Evolutionary conservation across 1,284 basidiomycete genomes (phyloP), one percentile per base, ranked within the genome.

Genomic region (Cryptococcus deneoformans): DNA sequence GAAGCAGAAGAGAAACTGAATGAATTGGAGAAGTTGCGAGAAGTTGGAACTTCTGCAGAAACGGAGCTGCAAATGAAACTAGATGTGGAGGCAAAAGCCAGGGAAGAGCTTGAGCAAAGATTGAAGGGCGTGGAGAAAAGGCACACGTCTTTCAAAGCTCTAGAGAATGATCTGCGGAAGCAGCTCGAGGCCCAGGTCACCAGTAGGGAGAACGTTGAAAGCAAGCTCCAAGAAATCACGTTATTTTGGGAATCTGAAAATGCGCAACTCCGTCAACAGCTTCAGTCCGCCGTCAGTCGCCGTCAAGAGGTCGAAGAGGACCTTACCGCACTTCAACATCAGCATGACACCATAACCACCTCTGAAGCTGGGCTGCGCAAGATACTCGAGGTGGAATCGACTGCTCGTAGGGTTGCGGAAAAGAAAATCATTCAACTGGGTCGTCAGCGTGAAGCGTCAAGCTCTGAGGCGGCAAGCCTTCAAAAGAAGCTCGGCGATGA

Each of bases 1-100:
- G 37, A 36, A 20, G 40, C 46, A 1, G 63, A 62, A 38, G 43
- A 46, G n/a, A 40, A 48, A 24, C 46, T 55, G 35, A 44, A n/a
- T 14, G 52, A 54, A 10, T 34, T 57, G n/a, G 47, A 42, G 38
- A 34, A 24, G 36, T 24, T 51, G 38, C 46, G 46, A 7, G 36
- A 46, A 16, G 53, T 16, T 6, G 54, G n/a, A 8, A 46, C 39
- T 42, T 42, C 55, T 36, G 48, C 40, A 34, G 52, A 58, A 45
- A 46, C 39, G 11, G 44, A 50, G 20, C 37, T 50, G 12, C 49
- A 51, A 36, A 46, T 6, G 7, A 16, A 29, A n/a, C 34, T 51
- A 6, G 36, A 16, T 35, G 16, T 49, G 34, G 49, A 51, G 20
- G 20, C 12, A 3, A 36, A 24, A 14, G 46, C 20, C 3, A 44